phyloP scores from a whole-genome alignment of 352 stramenopile genomes.

The Phytophthora crassamura region DNA sequence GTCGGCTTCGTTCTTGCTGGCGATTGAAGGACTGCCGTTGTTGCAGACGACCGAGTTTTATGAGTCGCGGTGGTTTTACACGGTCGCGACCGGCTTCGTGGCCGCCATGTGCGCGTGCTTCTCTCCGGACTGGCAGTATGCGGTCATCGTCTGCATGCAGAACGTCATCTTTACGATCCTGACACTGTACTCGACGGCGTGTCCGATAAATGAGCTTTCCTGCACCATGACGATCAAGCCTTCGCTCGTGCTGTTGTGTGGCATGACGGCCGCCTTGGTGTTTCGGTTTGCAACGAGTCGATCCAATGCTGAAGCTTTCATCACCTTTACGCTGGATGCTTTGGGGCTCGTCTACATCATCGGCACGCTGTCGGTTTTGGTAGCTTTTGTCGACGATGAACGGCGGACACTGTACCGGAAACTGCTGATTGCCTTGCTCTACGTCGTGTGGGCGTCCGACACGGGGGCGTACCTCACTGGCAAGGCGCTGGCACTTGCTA shows the following conservation, averaged over 20 bases:
- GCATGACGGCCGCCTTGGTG: constrained; percentile 49
- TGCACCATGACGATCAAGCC: constrained; percentile 48
- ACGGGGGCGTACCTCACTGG: constrained; percentile 95
- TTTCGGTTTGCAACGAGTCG: constrained; percentile 51
- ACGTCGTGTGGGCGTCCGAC: constrained; percentile 86
- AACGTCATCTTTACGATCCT: constrained; percentile 58
- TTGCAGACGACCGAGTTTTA: constrained; percentile 62
- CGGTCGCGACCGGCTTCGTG: constrained; percentile 43
- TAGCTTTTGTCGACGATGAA: constrained; percentile 71
- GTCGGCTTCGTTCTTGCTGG: constrained; percentile 41
- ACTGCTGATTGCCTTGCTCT: constrained; percentile 69
- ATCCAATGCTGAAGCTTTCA: constrained; percentile 38
- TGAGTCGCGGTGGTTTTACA: constrained; percentile 54
- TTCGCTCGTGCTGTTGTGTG: constrained; percentile 39
- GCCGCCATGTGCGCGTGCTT: constrained; percentile 54
- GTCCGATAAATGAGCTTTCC: constrained; percentile 60
- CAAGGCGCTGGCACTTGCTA: constrained; percentile 82
- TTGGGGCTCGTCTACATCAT: constrained; percentile 73
- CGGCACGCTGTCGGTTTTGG: constrained; percentile 55
- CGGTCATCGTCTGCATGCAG: constrained; percentile 47
- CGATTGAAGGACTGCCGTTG: constrained; percentile 38
- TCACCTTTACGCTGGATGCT: constrained; percentile 59
- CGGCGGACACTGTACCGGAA: constrained; percentile 60
- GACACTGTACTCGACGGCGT: constrained; percentile 67
- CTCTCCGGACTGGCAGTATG: constrained; percentile 59